These are phyloP conservation scores for Hypsizygus marmoreus DNA, from an alignment of 768 basidiomycete species.

Conservation along the genomic window DNA sequence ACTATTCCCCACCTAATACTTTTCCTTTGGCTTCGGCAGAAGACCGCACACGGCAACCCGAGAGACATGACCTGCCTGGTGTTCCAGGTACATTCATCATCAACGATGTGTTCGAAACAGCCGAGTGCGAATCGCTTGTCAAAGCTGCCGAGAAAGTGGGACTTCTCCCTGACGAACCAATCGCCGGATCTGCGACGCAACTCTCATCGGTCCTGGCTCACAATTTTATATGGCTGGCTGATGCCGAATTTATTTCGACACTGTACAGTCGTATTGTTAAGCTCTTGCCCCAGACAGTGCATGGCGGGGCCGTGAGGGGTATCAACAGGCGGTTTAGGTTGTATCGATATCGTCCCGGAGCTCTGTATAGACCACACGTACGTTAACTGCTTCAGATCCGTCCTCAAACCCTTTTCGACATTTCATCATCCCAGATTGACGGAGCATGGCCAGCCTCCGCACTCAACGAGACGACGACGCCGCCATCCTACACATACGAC, in stretches of 20 bases:
- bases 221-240: slow-evolving; percentile 57
- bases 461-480: slow-evolving; percentile 38
- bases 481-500: slow-evolving; percentile 50
- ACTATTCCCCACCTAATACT: slow-evolving; percentile 38
- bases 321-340: slow-evolving; percentile 52
- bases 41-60: slow-evolving; percentile 27
- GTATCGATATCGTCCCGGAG: slow-evolving; percentile 52
- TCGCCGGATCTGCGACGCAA: slow-evolving; percentile 44
- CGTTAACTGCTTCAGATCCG: slow-evolving; percentile 8
- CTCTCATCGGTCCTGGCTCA: slow-evolving; percentile 48
- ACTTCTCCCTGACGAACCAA: slow-evolving; percentile 52
- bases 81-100: slow-evolving; percentile 51
- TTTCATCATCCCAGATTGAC: slow-evolving; percentile 36
- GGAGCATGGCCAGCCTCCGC: slow-evolving; percentile 57
- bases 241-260: slow-evolving; percentile 38
- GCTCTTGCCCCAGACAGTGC: slow-evolving; percentile 40
- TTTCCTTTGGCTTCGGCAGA: slow-evolving; percentile 29
- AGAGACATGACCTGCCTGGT: slow-evolving; percentile 40
- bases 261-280: slow-evolving; percentile 45
- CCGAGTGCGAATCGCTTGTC: slow-evolving; percentile 48
- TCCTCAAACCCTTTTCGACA: neutral
- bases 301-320: slow-evolving; percentile 45
- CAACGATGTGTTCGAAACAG: slow-evolving; percentile 44
- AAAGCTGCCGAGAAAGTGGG: slow-evolving; percentile 47
- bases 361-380: slow-evolving; percentile 51